Percentiles rank a stretch among this genome's conserved stretches.
Conservation (phyloP, 306 rosid genomes). For the Senna tora region DNA sequence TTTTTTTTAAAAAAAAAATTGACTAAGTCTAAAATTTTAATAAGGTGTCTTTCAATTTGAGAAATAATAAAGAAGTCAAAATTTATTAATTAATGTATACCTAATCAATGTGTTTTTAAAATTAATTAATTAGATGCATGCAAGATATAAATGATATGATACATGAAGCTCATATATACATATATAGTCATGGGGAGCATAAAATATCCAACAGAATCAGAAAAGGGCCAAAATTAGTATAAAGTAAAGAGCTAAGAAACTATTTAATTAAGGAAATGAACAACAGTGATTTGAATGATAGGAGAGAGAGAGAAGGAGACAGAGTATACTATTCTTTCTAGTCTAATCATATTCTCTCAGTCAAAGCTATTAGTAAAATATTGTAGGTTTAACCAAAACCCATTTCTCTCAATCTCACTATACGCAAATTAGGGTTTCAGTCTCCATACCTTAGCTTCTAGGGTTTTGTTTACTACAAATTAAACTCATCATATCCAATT, state of each 20-base stretch:
- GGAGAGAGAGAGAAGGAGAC: conserved; percentile 42
- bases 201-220: conserved; percentile 59
- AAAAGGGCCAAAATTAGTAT: conserved; percentile 55
- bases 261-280: conserved; percentile 54
- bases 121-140: too few relatives aligned
- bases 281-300: conserved; percentile 63
- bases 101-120: background rate
- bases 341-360: conserved; percentile 41
- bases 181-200: conserved; percentile 61
- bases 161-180: background rate
- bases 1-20: too few relatives aligned
- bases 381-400: background rate
- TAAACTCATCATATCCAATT: background rate
- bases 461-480: conserved; percentile 43
- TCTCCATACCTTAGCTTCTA: conserved; percentile 34
- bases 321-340: conserved; percentile 15
- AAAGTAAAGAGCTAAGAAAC: conserved; percentile 51
- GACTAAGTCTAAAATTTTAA: too few relatives aligned
- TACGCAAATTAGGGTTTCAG: conserved; percentile 57
- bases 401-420: conserved; percentile 4
- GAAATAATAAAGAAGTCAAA: too few relatives aligned
- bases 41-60: too few relatives aligned
- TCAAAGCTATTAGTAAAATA: background rate
- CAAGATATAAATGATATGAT: conserved; percentile 35
- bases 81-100: too few relatives aligned